phyloP scores from a whole-genome alignment of 768 basidiomycete genomes.

The Tulasnella sp. region DNA sequence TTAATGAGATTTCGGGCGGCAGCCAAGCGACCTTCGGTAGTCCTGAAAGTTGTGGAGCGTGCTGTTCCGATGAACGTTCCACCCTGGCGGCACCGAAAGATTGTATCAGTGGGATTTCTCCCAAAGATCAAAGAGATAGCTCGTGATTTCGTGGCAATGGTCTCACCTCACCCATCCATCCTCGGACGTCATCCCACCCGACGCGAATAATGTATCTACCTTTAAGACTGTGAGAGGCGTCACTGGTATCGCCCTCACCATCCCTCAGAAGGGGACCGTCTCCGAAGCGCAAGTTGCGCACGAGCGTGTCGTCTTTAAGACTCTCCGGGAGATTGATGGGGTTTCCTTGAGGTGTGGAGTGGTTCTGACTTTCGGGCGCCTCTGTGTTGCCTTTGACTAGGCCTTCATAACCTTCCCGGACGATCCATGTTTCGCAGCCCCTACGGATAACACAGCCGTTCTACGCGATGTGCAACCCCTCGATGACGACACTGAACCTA shows the following conservation, averaged over 20 bases:
- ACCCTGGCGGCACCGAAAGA: constrained; percentile 55
- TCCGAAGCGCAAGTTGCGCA: constrained; percentile 81
- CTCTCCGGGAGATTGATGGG: constrained; percentile 40
- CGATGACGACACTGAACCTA: constrained; percentile 42
- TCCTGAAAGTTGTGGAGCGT: constrained; percentile 81
- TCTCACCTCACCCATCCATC: constrained; percentile 86
- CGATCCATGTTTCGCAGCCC: constrained; percentile 94
- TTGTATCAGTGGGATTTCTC: constrained; percentile 23
- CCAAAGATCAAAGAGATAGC: neutral
- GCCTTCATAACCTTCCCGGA: constrained; percentile 98
- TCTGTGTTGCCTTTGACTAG: constrained; percentile 85
- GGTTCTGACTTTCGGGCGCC: constrained; percentile 31
- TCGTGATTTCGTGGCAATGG: neutral
- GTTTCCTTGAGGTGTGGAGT: constrained; percentile 37
- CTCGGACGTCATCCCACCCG: constrained; percentile 97
- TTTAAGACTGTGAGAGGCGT: constrained; percentile 78
- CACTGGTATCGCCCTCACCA: constrained; percentile 65
- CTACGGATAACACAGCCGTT: constrained; percentile 48
- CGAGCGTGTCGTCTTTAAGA: constrained; percentile 44
- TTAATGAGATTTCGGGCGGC: constrained; percentile 92
- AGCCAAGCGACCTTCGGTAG: constrained; percentile 80
- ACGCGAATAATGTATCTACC: constrained; percentile 92
- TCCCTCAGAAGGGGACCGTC: constrained; percentile 77
- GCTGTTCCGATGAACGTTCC: constrained; percentile 97
- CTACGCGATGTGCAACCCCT: neutral